Conservation (phyloP, 371 early-diverging fungal genomes). For the Massospora cicadina region DNA sequence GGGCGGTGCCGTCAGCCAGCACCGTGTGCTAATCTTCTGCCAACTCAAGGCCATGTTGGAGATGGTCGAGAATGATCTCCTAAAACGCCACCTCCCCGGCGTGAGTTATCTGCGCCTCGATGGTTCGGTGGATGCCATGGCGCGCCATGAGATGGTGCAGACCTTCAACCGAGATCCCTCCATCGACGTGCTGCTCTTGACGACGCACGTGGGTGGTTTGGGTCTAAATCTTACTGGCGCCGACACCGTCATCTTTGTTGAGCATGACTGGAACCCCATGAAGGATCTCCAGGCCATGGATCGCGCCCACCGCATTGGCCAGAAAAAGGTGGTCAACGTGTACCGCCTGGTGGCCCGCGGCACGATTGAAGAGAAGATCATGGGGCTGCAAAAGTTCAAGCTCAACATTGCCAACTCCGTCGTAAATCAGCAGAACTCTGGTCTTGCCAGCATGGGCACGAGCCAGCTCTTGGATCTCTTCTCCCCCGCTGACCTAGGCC, state of each 20-base stretch:
- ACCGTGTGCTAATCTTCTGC: slow-evolving; percentile 94
- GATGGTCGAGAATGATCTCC: slow-evolving; percentile 81
- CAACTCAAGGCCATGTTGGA: slow-evolving; percentile 95
- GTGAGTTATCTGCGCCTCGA: slow-evolving; percentile 94
- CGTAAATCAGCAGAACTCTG: slow-evolving; percentile 94
- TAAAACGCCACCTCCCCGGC: slow-evolving; percentile 59
- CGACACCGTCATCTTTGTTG: slow-evolving; percentile 98
- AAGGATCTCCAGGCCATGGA: slow-evolving; percentile 96
- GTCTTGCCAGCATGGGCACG: slow-evolving; percentile 83
- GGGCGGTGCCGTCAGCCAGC: slow-evolving; percentile 52
- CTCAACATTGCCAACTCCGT: slow-evolving; percentile 94
- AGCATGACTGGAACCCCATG: slow-evolving; percentile 99
- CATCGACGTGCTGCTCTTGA: slow-evolving; percentile 89
- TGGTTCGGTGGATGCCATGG: slow-evolving; percentile 70
- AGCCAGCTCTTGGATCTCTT: slow-evolving; percentile 89
- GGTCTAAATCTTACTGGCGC: slow-evolving; percentile 99
- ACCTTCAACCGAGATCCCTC: slow-evolving; percentile 92
- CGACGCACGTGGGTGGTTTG: slow-evolving; percentile 96
- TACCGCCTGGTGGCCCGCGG: slow-evolving; percentile 79
- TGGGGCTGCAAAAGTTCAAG: slow-evolving; percentile 98
- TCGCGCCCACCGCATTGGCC: slow-evolving; percentile 92
- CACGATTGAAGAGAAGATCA: slow-evolving; percentile 91
- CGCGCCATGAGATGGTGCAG: slow-evolving; percentile 79
- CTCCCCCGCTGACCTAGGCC: slow-evolving; percentile 20
- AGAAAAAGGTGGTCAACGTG: slow-evolving; percentile 95